Base-by-base conservation (phyloP, 352 stramenopile genomes). In the Pythium grandisporangium region DNA sequence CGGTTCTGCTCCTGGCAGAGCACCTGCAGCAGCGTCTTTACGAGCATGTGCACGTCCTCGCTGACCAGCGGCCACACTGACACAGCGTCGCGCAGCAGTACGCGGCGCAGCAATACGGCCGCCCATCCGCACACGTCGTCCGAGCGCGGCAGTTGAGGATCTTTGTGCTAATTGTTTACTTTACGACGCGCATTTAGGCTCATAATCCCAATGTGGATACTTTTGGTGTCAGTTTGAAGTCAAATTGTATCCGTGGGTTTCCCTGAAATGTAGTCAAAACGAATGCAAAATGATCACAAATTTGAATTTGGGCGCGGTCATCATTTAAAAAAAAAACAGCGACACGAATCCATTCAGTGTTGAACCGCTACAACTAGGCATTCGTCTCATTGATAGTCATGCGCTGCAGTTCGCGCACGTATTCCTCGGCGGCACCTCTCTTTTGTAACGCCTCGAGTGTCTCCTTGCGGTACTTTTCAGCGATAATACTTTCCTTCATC, bases 11-110 rank as follows among this genome's bases (percentile, higher is more conserved):
- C 77, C 29, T 44, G 51, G 36, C 62, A 58, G 10, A 92, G 61
- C 46, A 88, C 66, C 3, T 61, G 58, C 32, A 92, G 57, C 39
- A 92, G 58, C 11, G 42, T 44, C 61, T 92, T 89, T 34, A 92
- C 56, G 10, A 42, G 47, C 3, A 34, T 30, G 7, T 69, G 73
- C 34, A 74, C 73, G 10, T 44, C 37, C 2, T 69, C 60, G 2
- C 57, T 72, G 11, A 71, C 78, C 12, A 73, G 52, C 12, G 70
- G 72, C 78, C 78, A 92, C 6, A 92, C 61, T 30, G 73, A 88
- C 25, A 89, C 73, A 7, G 74, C 63, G 48, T 93, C 79, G 4
- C 71, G 74, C 14, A 93, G 55, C 46, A 93, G 44, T 43, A 90
- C 77, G 46, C 76, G 73, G 2, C 76, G 70, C 40, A 93, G 47